Percentiles rank a stretch among this genome's conserved stretches.
phyloP scores from a whole-genome alignment of 2,329 filamentous ascomycete species.

The Penicillium sp. region DNA sequence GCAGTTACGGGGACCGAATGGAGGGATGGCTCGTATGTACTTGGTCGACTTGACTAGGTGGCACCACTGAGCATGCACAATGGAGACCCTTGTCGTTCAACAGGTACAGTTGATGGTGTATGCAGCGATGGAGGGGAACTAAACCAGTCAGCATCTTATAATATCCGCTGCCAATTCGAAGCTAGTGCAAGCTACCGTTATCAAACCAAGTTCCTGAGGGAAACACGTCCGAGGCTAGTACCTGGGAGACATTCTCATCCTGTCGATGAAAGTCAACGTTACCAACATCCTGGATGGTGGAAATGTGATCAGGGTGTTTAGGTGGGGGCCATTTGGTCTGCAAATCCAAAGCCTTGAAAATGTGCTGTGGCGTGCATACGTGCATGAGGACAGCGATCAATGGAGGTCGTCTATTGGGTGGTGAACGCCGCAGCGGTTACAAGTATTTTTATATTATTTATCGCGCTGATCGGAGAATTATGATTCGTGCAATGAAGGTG shows the following conservation, averaged over 20 bases:
- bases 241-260: conserved; percentile 3
- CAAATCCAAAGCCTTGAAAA: neutral
- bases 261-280: conserved; percentile 10
- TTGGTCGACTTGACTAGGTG: neutral
- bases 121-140: neutral
- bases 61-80: neutral
- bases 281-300: conserved; percentile 9
- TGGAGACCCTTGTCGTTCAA: neutral
- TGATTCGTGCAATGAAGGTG: conserved; percentile 10
- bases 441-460: conserved; percentile 17
- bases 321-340: neutral
- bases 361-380: conserved; percentile 18
- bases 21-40: neutral
- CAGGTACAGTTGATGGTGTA: neutral
- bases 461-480: conserved; percentile 2
- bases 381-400: conserved; percentile 2
- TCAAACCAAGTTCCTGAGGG: neutral
- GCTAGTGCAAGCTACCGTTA: neutral
- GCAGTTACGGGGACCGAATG: neutral
- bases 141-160: neutral
- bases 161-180: conserved; percentile 1
- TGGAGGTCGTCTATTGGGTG: conserved; percentile 10
- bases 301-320: neutral
- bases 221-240: neutral
- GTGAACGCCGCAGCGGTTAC: conserved; percentile 22